phyloP scores from a whole-genome alignment of 2,329 filamentous ascomycete genomes.

The Pyrenophora graminea region DNA sequence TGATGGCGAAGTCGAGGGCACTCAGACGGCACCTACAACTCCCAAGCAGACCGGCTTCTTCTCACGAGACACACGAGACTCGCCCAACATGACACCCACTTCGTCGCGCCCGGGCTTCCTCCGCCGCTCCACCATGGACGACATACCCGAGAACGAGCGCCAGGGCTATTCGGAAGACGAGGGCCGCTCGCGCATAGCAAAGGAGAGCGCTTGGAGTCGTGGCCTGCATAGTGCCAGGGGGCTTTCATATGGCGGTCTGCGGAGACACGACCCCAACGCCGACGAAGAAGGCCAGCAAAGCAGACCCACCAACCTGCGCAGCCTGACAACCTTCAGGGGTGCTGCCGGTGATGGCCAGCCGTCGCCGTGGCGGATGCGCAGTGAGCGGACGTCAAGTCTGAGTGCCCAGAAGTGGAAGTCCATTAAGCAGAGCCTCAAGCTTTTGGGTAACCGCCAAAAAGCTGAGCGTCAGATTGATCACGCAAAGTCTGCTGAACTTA shows the following conservation, averaged over 20 bases:
- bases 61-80: constrained; percentile 51
- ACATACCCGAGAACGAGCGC: constrained; percentile 53
- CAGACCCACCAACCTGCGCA: constrained; percentile 50
- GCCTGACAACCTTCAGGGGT: constrained; percentile 53
- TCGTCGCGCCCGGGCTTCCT: constrained; percentile 55
- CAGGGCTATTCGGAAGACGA: constrained; percentile 57
- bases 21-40: constrained; percentile 70
- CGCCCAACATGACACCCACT: constrained; percentile 41
- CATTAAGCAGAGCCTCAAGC: constrained; percentile 85
- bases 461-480: constrained; percentile 86
- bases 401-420: constrained; percentile 86
- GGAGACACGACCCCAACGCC: constrained; percentile 40
- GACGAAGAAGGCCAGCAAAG: constrained; percentile 42
- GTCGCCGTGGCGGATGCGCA: constrained; percentile 50
- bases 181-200: constrained; percentile 53
- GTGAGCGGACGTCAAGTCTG: constrained; percentile 53
- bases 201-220: constrained; percentile 52
- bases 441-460: constrained; percentile 76
- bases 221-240: constrained; percentile 54
- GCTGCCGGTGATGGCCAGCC: constrained; percentile 44
- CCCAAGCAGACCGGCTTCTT: constrained; percentile 60
- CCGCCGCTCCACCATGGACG: constrained; percentile 54
- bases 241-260: constrained; percentile 50
- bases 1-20: constrained; percentile 52
- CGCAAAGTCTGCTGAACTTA: constrained; percentile 91